phyloP scores from a whole-genome alignment of 164 flowering plant species.

The Magnolia kwangsiensis region DNA sequence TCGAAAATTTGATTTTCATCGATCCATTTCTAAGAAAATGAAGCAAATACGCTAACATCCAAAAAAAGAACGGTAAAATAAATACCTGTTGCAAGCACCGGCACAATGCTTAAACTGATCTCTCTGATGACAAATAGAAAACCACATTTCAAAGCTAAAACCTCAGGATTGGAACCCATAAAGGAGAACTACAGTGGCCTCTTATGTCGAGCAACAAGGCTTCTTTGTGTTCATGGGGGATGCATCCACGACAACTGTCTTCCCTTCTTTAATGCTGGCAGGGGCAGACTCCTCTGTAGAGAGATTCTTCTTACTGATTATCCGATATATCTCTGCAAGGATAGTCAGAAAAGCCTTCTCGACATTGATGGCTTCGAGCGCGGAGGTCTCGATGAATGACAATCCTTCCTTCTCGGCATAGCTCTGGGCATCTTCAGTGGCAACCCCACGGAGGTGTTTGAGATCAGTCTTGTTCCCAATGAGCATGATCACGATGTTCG shows the following conservation, averaged over 20 bases:
- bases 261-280: slow-evolving; percentile 39
- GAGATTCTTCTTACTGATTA: slow-evolving; percentile 42
- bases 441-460: slow-evolving; percentile 69
- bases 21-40: not conserved
- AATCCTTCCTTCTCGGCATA: slow-evolving; percentile 74
- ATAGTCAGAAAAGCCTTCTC: slow-evolving; percentile 66
- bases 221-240: slow-evolving; percentile 33
- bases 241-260: slow-evolving; percentile 34
- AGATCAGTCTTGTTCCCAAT: slow-evolving; percentile 76
- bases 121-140: not conserved
- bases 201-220: slow-evolving; percentile 36
- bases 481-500: slow-evolving; percentile 65
- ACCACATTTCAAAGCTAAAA: not conserved
- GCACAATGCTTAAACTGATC: not conserved
- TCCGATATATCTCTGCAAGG: slow-evolving; percentile 56
- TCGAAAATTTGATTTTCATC: not conserved
- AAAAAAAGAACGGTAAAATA: not conserved
- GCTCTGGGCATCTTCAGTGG: slow-evolving; percentile 67
- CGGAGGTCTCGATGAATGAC: slow-evolving; percentile 74
- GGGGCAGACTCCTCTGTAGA: slow-evolving; percentile 35
- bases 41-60: not conserved
- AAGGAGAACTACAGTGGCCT: not conserved
- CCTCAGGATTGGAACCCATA: not conserved
- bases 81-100: not conserved
- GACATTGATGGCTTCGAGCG: slow-evolving; percentile 69